Percentiles rank a stretch among this genome's conserved stretches.
Evolutionary conservation across 73 alveolate genomes (phyloP).

Genomic region (Urostyla sp.): DNA sequence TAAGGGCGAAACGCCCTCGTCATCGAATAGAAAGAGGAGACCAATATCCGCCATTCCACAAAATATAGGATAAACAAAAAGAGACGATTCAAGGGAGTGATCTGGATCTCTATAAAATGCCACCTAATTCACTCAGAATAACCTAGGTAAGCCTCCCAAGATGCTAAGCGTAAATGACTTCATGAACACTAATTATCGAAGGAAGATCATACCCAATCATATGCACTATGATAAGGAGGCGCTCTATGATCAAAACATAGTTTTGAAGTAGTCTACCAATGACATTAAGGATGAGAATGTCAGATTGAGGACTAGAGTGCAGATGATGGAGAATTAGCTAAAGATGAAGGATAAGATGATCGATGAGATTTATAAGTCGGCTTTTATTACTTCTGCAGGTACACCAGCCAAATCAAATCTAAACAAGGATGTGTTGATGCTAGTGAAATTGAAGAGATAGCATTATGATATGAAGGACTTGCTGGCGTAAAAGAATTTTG

Average conservation of each 20-base stretch:
- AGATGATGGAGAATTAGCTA: neutral
- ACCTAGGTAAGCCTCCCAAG: too few relatives aligned
- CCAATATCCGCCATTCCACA: too few relatives aligned
- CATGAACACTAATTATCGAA: slow-evolving; percentile 12
- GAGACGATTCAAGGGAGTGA: too few relatives aligned
- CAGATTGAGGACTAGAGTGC: slow-evolving; percentile 21
- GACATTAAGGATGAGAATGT: slow-evolving; percentile 36
- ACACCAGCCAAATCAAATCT: slow-evolving; percentile 2
- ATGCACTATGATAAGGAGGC: slow-evolving; percentile 23
- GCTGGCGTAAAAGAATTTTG: slow-evolving; percentile 48
- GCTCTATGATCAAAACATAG: slow-evolving; percentile 28
- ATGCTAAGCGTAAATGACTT: slow-evolving; percentile 14
- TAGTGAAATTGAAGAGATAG: slow-evolving; percentile 34
- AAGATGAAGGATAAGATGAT: slow-evolving; percentile 20
- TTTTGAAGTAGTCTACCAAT: slow-evolving; percentile 8
- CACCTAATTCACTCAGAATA: too few relatives aligned
- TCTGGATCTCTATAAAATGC: too few relatives aligned
- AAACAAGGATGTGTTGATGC: slow-evolving; percentile 33
- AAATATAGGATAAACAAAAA: too few relatives aligned
- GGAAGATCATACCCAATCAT: slow-evolving; percentile 6
- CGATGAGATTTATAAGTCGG: slow-evolving; percentile 39
- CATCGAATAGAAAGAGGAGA: too few relatives aligned
- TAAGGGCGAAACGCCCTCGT: too few relatives aligned
- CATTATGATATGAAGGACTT: slow-evolving; percentile 44
- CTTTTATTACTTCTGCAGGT: slow-evolving; percentile 32